Base-by-base conservation (phyloP, 2,329 filamentous ascomycete species). In the Aspergillus niger region DNA sequence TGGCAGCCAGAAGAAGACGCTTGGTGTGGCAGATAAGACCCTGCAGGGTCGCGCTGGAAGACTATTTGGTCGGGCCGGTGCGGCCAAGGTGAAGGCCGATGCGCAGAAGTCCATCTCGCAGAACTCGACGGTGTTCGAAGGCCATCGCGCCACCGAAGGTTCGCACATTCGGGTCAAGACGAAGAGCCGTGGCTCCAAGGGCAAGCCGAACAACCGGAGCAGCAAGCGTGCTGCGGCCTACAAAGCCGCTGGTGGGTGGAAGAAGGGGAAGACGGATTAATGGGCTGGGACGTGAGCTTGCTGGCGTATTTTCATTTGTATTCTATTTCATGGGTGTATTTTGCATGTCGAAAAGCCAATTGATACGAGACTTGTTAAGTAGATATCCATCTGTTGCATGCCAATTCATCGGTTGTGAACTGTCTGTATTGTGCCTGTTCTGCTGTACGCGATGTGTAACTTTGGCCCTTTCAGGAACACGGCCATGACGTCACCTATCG, bases 121-220 rank as follows among this genome's bases (percentile, higher is more conserved):
- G 15, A 76, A 73, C 58, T 72, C 72, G 0, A 63, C 79, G 44
- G 74, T 81, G 20, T 81, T 81, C 60, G 79, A 81, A 63, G 79
- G 79, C 17, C 72, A 79, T 58, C 77, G 79, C 28, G 79, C 79
- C 26, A 74, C 70, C 1, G 69, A 68, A 60, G 70, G 68, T 41
- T 70, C 68, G 32, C 68, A 66, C 22, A 67, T 74, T 55, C 76
- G 72, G 44, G 65, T 76, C 38, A 76, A 74, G 68, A 69, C 68
- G 30, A 77, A 77, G 70, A 74, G 74, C 57, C 74, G 76, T 55
- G 75, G 74, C 32, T 70, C 68, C n/a, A 74, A 76, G 60, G 76
- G 72, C 22, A 79, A 79, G 65, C 73, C 71, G 41, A 77, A 77
- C 57, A 77, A 71, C 52, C 69, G 79, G 38, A 79, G 78, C 64